Evolutionary conservation across 257 asterid genomes (phyloP).

Genomic region (Nicotiana tomentosiformis): DNA sequence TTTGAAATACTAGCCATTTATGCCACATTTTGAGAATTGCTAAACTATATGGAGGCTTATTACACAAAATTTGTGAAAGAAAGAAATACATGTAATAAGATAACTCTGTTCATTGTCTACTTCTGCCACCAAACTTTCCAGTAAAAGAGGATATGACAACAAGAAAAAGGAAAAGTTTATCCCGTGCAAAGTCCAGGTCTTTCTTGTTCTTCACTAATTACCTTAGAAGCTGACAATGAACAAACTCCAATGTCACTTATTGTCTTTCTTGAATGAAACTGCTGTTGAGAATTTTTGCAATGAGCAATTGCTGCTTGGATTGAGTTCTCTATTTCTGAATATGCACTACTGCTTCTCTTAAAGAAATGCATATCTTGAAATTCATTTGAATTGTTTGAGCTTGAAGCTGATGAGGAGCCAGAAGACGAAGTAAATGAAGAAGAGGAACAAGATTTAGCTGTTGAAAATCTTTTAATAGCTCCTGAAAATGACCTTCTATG

Average conservation of each 20-base stretch:
- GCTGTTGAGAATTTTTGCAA: conserved; percentile 67
- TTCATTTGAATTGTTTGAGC: conserved; percentile 25
- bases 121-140: too few relatives aligned
- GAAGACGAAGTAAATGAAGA: conserved; percentile 14
- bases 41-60: not conserved
- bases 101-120: conserved; percentile 8
- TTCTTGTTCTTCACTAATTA: conserved; percentile 34
- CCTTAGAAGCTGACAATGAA: conserved; percentile 32
- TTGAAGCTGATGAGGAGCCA: conserved; percentile 27
- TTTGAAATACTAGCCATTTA: not conserved
- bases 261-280: conserved; percentile 27
- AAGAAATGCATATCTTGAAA: conserved; percentile 26
- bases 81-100: conserved; percentile 3
- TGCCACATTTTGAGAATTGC: not conserved
- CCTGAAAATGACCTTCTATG: conserved; percentile 86
- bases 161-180: conserved; percentile 6
- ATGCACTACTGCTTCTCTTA: conserved; percentile 40
- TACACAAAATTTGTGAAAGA: not conserved
- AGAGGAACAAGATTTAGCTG: conserved; percentile 32
- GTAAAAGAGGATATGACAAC: too few relatives aligned
- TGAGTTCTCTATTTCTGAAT: conserved; percentile 60
- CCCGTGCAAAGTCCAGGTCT: conserved; percentile 41
- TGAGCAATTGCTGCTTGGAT: conserved; percentile 94
- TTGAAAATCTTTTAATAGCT: conserved; percentile 51
- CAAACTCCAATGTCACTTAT: conserved; percentile 34